These are phyloP conservation scores for Basipetospora chlamydospora DNA, from an alignment of 2,329 filamentous ascomycete species.

Conservation along the genomic window DNA sequence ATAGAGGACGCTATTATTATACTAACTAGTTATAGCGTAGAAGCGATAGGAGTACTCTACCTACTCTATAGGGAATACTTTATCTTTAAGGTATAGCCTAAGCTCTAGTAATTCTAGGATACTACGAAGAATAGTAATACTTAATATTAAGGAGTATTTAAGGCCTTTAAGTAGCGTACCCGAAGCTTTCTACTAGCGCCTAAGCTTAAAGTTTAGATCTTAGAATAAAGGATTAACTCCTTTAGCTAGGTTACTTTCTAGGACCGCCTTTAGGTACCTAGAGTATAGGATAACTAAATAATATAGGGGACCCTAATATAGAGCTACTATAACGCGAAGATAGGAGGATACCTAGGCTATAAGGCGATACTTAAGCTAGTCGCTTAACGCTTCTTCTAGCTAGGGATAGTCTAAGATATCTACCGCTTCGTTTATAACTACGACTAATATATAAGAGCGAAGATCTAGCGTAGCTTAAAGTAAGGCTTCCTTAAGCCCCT, in stretches of 20 bases:
- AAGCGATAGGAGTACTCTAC: background rate
- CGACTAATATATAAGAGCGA: too few relatives aligned
- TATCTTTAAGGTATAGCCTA: background rate
- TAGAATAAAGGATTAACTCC: background rate
- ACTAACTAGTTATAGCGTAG: too few relatives aligned
- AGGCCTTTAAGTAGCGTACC: background rate
- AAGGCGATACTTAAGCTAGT: background rate
- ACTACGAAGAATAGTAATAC: background rate
- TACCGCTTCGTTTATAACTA: background rate
- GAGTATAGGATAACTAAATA: background rate
- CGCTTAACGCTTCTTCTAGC: conserved; percentile 1
- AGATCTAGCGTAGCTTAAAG: background rate
- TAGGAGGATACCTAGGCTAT: background rate
- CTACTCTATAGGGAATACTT: background rate
- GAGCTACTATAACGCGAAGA: background rate
- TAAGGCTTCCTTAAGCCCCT: background rate
- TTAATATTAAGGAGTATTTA: background rate
- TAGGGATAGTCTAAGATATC: background rate
- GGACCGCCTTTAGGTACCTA: background rate
- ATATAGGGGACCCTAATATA: background rate
- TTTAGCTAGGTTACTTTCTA: background rate
- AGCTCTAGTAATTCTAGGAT: background rate
- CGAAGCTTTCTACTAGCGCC: background rate
- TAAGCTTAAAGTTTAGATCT: background rate
- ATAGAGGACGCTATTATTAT: too few relatives aligned